Base-by-base conservation (phyloP, 1,284 basidiomycete species). In the Testicularia cyperi region DNA sequence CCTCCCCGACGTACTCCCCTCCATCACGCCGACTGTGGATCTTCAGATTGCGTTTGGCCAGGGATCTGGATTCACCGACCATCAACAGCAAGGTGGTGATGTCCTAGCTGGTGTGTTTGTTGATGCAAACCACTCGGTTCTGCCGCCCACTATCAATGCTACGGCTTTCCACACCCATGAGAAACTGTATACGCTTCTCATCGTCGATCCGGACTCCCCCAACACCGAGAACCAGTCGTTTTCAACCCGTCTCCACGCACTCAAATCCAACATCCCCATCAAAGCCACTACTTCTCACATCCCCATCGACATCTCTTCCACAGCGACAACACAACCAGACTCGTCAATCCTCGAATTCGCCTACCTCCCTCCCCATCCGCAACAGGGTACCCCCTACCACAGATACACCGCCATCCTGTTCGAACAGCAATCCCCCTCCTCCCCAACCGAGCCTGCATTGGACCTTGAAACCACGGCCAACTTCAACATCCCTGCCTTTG, bases 151-250 rank as follows among this genome's bases (percentile, higher is more conserved):
- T 44, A 65, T 92, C 7, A 84, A 83, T 55, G 85, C 83, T 5
- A 88, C 85, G 32, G 84, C 86, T 2, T 92, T 86, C 80, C 88
- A 89, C 75, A 79, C 83, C 0, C 88, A 94, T 40, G 82, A 83
- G 13, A 83, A 86, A 36, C 78, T 86, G n/a, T 96, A 95, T 77
- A 95, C 92, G 0, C 78, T 97, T 52, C 78, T 94, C 23, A 84
- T 96, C 76, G 80, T 96, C 35, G 92, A 97, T 77, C 85, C 88
- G 84, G 92, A 97, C 78, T 83, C 88, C 14, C 92, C 92, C 8
- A 81, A 88, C 65, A 83, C 84, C 54, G 81, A 81, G 21, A 83
- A 80, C 26, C 79, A 82, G 54, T 79, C 83, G 0, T 96, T 83
- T 78, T 82, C 82, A 34, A 83, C 86, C 4, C 90, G 84, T 72